Evolutionary conservation across 2,329 filamentous ascomycete genomes (phyloP).

Genomic region (Colletotrichum eremochloae): DNA sequence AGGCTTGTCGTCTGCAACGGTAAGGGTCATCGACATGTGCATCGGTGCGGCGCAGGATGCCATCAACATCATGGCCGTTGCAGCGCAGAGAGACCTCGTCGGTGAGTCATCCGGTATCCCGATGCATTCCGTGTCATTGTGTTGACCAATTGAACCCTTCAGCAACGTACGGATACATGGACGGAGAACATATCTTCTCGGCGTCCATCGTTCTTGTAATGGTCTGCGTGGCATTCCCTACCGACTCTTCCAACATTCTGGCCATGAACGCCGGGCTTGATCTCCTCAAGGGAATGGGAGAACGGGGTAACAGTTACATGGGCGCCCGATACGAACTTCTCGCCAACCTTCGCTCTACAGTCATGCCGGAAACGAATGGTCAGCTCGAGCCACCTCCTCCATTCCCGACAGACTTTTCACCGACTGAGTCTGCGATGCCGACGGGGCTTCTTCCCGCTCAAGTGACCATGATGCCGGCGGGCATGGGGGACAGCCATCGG

Average conservation of each 20-base stretch:
- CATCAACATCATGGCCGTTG: constrained; percentile 45
- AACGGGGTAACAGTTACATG: constrained; percentile 65
- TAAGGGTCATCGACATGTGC: constrained; percentile 50
- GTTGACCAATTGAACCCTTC: constrained; percentile 39
- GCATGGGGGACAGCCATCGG: constrained; percentile 7
- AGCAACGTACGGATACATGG: constrained; percentile 52
- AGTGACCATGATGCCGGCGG: background rate
- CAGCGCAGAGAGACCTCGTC: constrained; percentile 56
- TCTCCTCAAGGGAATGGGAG: constrained; percentile 64
- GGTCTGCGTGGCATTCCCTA: constrained; percentile 61
- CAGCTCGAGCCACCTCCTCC: constrained; percentile 11
- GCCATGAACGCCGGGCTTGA: constrained; percentile 62
- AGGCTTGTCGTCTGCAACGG: constrained; percentile 49
- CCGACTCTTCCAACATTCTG: constrained; percentile 54
- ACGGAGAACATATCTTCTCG: constrained; percentile 52
- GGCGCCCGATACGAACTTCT: constrained; percentile 52
- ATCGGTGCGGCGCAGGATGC: constrained; percentile 50
- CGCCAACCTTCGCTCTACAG: constrained; percentile 47
- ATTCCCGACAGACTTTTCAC: constrained; percentile 26
- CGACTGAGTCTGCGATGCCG: constrained; percentile 24
- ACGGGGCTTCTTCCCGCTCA: background rate
- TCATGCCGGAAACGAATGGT: constrained; percentile 42
- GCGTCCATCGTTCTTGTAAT: constrained; percentile 50
- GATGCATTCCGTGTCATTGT: constrained; percentile 36
- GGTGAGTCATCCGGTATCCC: constrained; percentile 50